Evolutionary conservation across 371 early-diverging fungal species (phyloP), one percentile per base, ranked within the genome.

Genomic region (Funneliformis caledonium): DNA sequence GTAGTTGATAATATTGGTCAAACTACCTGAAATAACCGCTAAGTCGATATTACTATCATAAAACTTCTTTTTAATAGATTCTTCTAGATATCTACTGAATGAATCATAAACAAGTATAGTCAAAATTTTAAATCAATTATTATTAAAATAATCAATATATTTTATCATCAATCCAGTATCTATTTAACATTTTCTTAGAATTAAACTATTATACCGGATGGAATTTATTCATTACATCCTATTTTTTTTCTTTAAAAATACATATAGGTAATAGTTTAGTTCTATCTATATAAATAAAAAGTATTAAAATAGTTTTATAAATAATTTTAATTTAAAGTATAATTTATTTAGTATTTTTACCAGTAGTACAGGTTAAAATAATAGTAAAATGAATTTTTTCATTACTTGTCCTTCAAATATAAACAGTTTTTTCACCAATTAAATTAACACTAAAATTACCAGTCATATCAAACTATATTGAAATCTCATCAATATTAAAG

Each of bases 361-460:
- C 37, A 37, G 74, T 56, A 56, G 56, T 7, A 56, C 4, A 16
- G 33, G 74, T 74, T 9, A 73, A 31, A 19, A 74, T 59, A 74
- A n/a, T 4, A 2, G 72, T 72, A 19, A 72, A 72, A 22, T 48
- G 10, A 48, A n/a, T 72, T 72, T 72, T 72, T 56, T 73, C 59
- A 8, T 70, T 70, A 47, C 45, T 3, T n/a, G 72, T 70, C 2
- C 4, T 2, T 12, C 16, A 3, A 70, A 70, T 70, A 70, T 70
- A 48, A 43, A 70, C 72, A 19, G 72, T 70, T 50, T 70, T 70
- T 33, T 33, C 43, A 47, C 72, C 48, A 12, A 7, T 65, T 65
- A 31, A 31, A 4, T 33, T 26, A 8, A 65, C 1, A 65, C 7
- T 65, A 7, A 65, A 31, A 26, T 33, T 12, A 26, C 65, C 12